Base-by-base conservation (phyloP, 1,139 yeast species). In the Hemisphaericaspora xylofermentans region DNA sequence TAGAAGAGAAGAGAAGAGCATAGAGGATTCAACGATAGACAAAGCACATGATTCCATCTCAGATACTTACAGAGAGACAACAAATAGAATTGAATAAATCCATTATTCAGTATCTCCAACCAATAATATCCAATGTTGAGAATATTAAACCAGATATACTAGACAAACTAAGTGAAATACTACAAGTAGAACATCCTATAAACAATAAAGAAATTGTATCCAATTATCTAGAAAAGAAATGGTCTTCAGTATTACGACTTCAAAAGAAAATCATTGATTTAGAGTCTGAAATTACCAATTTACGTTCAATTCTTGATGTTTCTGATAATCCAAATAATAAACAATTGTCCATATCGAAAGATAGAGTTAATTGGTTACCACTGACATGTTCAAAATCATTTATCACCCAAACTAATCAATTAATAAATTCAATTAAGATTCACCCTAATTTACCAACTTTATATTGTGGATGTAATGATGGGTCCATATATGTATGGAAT, bases 171-270 rank as follows among this genome's bases (percentile, higher is more conserved):
- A 37, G 48, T 6, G 27, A 38, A 5, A 27, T 46, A n/a, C 49
- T 63, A 22, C 40, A 52, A 24, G 57, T 60, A 2, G 54, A 54
- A 32, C 24, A 41, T 1, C 36, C 35, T 12, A 33, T 29, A 10
- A 31, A 16, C 18, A 31, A 16, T 18, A 51, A 55, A 27, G 54
- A 49, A 14, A 51, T 68, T 2, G 70, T 77, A 14, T 74, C 80
- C 40, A 64, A 72, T 45, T 68, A 84, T 39, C 67, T 91, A 33
- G 94, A 87, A 52, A 86, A 84, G 63, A 91, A 89, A 64, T 91
- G 98, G 98, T 75, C 86, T 1, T 84, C 95, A 0, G 94, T 91
- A 5, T 71, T 88, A 27, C 68, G 96, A 40, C 68, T 91, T 32
- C 97, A 91, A 61, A 78, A 83, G 48, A 77, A 80, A 53, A 82